These are phyloP conservation scores for Penicillium goetzii DNA, from an alignment of 495 filamentous ascomycete species.

Conservation along the genomic window DNA sequence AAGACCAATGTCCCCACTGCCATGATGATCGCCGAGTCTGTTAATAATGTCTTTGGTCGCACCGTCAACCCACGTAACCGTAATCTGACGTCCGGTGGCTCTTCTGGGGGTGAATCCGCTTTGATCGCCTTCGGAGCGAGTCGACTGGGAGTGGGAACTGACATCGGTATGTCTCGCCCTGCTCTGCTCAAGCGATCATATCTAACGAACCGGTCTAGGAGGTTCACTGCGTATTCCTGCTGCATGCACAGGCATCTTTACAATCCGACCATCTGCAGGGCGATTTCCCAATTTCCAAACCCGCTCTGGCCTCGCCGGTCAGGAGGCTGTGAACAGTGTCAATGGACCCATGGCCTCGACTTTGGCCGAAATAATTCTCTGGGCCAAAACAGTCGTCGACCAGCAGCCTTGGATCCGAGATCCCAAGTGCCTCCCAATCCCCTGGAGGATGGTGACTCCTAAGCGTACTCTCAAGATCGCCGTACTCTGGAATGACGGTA, in stretches of 20 bases:
- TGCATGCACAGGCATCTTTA: constrained; percentile 27
- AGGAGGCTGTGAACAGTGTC: constrained; percentile 35
- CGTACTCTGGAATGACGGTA: constrained; percentile 62
- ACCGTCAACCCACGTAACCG: constrained; percentile 39
- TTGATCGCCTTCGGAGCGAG: constrained; percentile 43
- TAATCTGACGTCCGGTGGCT: constrained; percentile 42
- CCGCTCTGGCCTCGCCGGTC: constrained; percentile 39
- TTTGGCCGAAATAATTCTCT: constrained; percentile 10
- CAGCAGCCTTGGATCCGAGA: constrained; percentile 58
- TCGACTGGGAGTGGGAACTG: constrained; percentile 44
- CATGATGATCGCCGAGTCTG: constrained; percentile 48
- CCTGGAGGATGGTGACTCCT: constrained; percentile 28
- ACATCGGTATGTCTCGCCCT: constrained; percentile 32
- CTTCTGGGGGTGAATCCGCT: constrained; percentile 48
- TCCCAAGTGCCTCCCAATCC: constrained; percentile 22
- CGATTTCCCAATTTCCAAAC: constrained; percentile 53
- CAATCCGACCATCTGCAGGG: constrained; percentile 51
- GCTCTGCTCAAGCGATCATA: not conserved
- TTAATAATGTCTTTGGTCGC: constrained; percentile 52
- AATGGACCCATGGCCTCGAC: constrained; percentile 20
- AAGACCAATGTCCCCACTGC: constrained; percentile 58
- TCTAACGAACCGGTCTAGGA: not conserved
- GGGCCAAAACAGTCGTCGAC: constrained; percentile 47
- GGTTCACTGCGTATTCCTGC: not conserved
- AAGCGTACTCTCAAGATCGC: constrained; percentile 54